Base-by-base conservation (phyloP, 2,329 filamentous ascomycete genomes). In the Sarocladium brachiariae region DNA sequence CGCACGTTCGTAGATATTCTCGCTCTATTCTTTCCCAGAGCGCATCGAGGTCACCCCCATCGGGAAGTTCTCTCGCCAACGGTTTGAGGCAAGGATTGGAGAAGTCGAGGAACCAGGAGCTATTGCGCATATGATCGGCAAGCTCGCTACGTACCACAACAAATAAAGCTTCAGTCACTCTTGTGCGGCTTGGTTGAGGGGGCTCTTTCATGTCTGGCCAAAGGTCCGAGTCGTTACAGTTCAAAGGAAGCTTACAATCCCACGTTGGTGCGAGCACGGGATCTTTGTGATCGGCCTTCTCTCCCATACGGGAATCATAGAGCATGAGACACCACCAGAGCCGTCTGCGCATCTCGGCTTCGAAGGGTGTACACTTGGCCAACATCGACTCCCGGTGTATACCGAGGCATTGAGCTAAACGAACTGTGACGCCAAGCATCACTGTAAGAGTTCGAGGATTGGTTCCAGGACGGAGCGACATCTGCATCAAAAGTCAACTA, bases 321-420 rank as follows among this genome's bases (percentile, higher is more conserved):
- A 77, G 60, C 0, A 77, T 62, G 1, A 86, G 62, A 0, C 77
- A 69, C 81, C 80, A 84, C 80, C 80, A 84, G 0, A 84, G 68
- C 30, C 81, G 66, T 25, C 81, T 74, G 11, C 80, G 74, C 68
- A 83, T 72, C 62, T 85, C 81, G 2, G 72, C 74, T 56, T 84
- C 80, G 11, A 77, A 72, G 6, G 57, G 49, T 4, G 53, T 54
- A 18, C 50, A 59, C 19, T 54, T 59, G 1, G 59, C 43, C 13
- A 60, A 54, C 0, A 53, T 54, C 0, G 68, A 57, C 58, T 84
- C 80, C 49, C 58, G 69, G 47, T 82, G 71, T 4, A 83, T 65
- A 1, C 78, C 76, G 63, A 84, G 74, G 7, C 76, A 70, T 51
- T 77, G 68, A 2, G 77, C 80, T n/a, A 78, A 77, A 19, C 79